Conservation (phyloP, 2,329 filamentous ascomycete genomes). For the Phialophora verrucosa region DNA sequence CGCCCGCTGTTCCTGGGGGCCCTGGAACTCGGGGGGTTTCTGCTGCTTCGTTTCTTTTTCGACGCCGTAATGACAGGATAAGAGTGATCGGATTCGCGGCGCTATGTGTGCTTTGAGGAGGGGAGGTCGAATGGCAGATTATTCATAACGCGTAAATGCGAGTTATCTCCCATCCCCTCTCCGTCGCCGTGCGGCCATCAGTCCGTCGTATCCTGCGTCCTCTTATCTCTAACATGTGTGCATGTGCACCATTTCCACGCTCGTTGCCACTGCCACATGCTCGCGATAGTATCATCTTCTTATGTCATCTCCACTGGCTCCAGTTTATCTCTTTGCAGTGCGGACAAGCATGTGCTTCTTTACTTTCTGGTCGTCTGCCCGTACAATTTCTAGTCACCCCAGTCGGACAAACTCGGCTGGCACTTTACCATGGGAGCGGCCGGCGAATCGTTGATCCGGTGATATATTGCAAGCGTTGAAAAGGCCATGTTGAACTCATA, state of each 20-base stretch:
- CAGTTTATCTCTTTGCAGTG: slow-evolving; percentile 1
- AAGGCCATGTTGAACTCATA: neutral
- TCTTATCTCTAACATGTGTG: slow-evolving; percentile 19
- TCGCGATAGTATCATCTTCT: neutral
- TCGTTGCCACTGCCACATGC: slow-evolving; percentile 15
- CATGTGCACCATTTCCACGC: slow-evolving; percentile 7
- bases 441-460: neutral
- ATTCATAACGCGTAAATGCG: neutral
- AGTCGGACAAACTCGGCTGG: neutral
- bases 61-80: neutral
- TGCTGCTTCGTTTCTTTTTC: slow-evolving; percentile 5
- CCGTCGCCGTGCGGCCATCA: neutral
- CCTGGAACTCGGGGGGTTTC: neutral
- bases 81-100: neutral
- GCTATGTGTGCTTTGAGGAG: neutral
- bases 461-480: neutral
- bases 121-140: neutral
- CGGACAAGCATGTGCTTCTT: neutral
- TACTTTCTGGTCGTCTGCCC: neutral
- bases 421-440: neutral
- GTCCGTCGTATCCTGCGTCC: neutral
- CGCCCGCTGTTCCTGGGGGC: neutral
- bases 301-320: slow-evolving; percentile 18
- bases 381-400: neutral
- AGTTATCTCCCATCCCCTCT: neutral